A percentile compares a stretch with the other conserved stretches of the same genome.
Evolutionary conservation across 1,139 yeast species (phyloP).

Genomic region (Debaryomyces sp.): DNA sequence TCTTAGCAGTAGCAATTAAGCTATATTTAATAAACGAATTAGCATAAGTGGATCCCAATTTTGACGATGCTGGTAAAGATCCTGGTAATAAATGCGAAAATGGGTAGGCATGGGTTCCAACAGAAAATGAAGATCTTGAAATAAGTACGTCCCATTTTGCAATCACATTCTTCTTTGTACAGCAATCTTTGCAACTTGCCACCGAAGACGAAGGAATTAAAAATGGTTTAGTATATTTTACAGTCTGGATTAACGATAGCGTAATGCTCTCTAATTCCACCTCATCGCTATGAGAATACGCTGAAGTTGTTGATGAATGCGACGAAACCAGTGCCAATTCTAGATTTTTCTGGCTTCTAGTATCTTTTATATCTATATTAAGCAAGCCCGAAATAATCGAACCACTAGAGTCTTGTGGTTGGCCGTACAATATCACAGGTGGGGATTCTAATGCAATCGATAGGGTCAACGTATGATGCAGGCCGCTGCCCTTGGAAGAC

Average conservation of each 20-base stretch:
- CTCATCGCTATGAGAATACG: constrained; percentile 21
- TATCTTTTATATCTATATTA: constrained; percentile 24
- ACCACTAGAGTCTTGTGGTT: constrained; percentile 78
- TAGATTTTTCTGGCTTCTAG: neutral
- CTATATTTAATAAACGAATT: constrained; percentile 69
- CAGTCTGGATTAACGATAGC: constrained; percentile 68
- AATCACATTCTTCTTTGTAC: constrained; percentile 54
- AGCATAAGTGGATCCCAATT: constrained; percentile 56
- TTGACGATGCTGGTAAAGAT: constrained; percentile 78
- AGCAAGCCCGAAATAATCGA: constrained; percentile 81
- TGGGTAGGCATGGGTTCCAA: constrained; percentile 85
- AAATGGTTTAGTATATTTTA: constrained; percentile 68
- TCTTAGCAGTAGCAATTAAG: constrained; percentile 60
- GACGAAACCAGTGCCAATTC: constrained; percentile 8
- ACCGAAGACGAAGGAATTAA: constrained; percentile 54
- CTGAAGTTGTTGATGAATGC: constrained; percentile 14
- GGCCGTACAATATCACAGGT: constrained; percentile 83
- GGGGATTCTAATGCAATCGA: constrained; percentile 81
- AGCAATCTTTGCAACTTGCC: constrained; percentile 60
- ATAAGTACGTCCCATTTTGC: constrained; percentile 89
- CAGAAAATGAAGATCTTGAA: constrained; percentile 53
- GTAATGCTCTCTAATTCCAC: constrained; percentile 57
- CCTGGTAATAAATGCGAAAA: constrained; percentile 94
- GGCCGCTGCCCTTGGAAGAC: neutral
- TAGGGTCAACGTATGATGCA: constrained; percentile 37